Evolutionary conservation across 2,329 filamentous ascomycete genomes (phyloP).

Genomic region (Ophiocordyceps australis): DNA sequence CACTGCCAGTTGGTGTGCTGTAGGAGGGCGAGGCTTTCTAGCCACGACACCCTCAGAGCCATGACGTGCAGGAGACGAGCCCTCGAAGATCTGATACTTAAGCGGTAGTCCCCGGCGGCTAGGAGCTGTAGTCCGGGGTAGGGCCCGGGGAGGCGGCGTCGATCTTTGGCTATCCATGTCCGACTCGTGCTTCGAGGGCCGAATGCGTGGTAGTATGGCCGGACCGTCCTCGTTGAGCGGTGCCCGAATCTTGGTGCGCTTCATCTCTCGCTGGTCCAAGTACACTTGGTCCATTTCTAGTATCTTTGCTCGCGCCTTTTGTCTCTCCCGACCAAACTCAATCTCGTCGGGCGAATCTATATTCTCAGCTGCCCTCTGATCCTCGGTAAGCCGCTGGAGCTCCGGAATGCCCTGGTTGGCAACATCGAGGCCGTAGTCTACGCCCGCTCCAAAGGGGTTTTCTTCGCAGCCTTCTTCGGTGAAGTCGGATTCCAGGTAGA

Average conservation of each 20-base stretch:
- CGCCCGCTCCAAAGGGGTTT: conserved; percentile 72
- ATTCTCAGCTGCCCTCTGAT: conserved; percentile 52
- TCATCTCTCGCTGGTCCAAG: conserved; percentile 40
- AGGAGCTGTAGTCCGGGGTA: conserved; percentile 7
- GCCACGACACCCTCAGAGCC: conserved; percentile 35
- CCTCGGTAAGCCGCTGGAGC: conserved; percentile 44
- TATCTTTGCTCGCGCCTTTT: conserved; percentile 56
- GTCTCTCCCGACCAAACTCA: conserved; percentile 54
- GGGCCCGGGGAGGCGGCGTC: conserved; percentile 19
- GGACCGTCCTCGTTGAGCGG: conserved; percentile 31
- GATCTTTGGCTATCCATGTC: conserved; percentile 25
- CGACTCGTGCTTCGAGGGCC: conserved; percentile 41
- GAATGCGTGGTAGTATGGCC: conserved; percentile 41
- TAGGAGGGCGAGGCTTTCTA: conserved; percentile 54
- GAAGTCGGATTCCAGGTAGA: conserved; percentile 93
- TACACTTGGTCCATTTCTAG: conserved; percentile 59
- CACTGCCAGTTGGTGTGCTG: conserved; percentile 66
- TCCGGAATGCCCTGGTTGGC: conserved; percentile 52
- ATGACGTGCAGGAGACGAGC: conserved; percentile 38
- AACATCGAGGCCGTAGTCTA: conserved; percentile 45
- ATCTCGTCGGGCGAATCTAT: conserved; percentile 54
- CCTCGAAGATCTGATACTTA: conserved; percentile 42
- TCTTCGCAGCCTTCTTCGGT: conserved; percentile 70
- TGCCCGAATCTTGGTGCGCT: conserved; percentile 27
- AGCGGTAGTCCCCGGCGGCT: conserved; percentile 17